Evolutionary conservation across 2,329 filamentous ascomycete genomes (phyloP).

Genomic region (Simplicillium aogashimaense): DNA sequence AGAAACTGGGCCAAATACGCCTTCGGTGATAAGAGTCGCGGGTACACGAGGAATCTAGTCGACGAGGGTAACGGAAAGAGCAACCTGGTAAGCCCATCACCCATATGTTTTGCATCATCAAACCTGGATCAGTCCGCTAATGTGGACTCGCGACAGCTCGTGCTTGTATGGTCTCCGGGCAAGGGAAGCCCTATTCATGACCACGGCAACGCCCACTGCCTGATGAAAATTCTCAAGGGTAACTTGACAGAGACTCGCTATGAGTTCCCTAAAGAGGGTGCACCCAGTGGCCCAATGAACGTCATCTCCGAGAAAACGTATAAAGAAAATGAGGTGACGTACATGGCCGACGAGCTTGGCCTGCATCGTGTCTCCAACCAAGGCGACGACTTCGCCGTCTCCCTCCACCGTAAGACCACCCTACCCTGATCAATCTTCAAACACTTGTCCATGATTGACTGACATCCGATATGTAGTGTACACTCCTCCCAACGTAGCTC

Average conservation of each 20-base stretch:
- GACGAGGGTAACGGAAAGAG: constrained; percentile 79
- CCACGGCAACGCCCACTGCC: constrained; percentile 78
- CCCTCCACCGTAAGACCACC: constrained; percentile 57
- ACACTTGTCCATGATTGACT: constrained; percentile 21
- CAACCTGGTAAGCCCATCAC: constrained; percentile 47
- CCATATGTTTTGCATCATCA: neutral
- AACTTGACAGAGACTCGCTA: constrained; percentile 74
- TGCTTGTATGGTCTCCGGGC: constrained; percentile 82
- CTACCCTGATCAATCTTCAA: constrained; percentile 12
- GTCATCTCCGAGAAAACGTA: constrained; percentile 60
- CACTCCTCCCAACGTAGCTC: constrained; percentile 81
- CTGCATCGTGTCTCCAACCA: constrained; percentile 76
- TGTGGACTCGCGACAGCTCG: constrained; percentile 42
- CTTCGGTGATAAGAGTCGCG: constrained; percentile 56
- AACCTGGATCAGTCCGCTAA: constrained; percentile 2
- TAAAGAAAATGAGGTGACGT: constrained; percentile 65
- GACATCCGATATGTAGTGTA: constrained; percentile 44
- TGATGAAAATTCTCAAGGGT: constrained; percentile 83
- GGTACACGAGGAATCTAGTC: constrained; percentile 82
- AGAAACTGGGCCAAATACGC: constrained; percentile 68
- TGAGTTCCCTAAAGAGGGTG: constrained; percentile 49
- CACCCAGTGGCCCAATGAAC: constrained; percentile 44
- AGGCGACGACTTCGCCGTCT: constrained; percentile 68
- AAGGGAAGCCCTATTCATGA: constrained; percentile 82
- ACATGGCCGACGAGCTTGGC: constrained; percentile 86